phyloP scores from a whole-genome alignment of 305 asterid genomes.

The Fraxinus sp. region DNA sequence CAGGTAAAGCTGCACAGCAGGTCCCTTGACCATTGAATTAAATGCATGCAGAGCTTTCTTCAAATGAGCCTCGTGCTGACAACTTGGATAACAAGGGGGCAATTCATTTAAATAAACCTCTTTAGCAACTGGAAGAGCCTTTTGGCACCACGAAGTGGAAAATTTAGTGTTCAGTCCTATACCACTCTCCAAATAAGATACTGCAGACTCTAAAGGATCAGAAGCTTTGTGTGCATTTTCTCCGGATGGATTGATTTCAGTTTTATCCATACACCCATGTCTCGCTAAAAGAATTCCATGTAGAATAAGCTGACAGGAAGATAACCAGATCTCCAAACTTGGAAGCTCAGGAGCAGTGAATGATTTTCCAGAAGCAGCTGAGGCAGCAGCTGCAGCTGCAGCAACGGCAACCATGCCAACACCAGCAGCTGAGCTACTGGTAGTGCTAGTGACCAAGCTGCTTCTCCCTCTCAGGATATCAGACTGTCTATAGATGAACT shows the following conservation, averaged over 20 bases:
- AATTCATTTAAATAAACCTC: slow-evolving; percentile 66
- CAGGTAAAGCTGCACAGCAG: slow-evolving; percentile 56
- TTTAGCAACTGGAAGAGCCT: slow-evolving; percentile 81
- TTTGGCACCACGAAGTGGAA: slow-evolving; percentile 83
- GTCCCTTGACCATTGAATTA: slow-evolving; percentile 84
- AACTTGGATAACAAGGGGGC: slow-evolving; percentile 84
- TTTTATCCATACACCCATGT: slow-evolving; percentile 33
- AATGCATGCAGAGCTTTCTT: slow-evolving; percentile 58
- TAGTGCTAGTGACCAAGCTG: slow-evolving; percentile 48
- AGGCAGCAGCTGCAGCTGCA: slow-evolving; percentile 90
- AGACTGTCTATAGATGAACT: slow-evolving; percentile 74
- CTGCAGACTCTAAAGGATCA: slow-evolving; percentile 52
- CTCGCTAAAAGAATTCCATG: slow-evolving; percentile 62
- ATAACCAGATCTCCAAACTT: slow-evolving; percentile 66
- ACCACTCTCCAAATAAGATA: slow-evolving; percentile 56
- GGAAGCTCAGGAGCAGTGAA: slow-evolving; percentile 73
- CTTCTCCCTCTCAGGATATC: slow-evolving; percentile 85
- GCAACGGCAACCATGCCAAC: slow-evolving; percentile 95
- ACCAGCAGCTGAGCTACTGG: slow-evolving; percentile 58
- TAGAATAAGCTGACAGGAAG: slow-evolving; percentile 68
- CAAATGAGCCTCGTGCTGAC: slow-evolving; percentile 74
- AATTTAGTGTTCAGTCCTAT: slow-evolving; percentile 62
- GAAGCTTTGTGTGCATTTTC: slow-evolving; percentile 39
- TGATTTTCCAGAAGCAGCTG: slow-evolving; percentile 63
- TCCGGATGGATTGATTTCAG: slow-evolving; percentile 37